Percentiles rank a stretch among this genome's conserved stretches.
These are phyloP conservation scores for Tagetes erecta DNA, from an alignment of 129 eudicot genomes.

Conservation along the genomic window DNA sequence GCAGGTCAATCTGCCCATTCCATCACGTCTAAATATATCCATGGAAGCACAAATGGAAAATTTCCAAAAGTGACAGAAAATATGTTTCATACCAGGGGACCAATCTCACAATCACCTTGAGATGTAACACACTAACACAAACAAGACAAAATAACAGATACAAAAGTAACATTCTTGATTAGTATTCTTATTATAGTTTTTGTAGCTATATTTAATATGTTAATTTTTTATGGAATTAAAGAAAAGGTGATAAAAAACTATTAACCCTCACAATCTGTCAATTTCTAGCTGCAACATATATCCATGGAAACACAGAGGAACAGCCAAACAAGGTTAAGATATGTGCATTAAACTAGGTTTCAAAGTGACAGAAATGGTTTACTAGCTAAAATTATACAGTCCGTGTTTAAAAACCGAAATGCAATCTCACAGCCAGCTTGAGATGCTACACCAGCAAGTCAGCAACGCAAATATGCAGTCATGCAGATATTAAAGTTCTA, in stretches of 20 bases:
- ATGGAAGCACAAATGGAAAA: slow-evolving; percentile 1
- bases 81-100: slow-evolving; percentile 16
- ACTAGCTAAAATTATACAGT: neutral
- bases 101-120: slow-evolving; percentile 14
- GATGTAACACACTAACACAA: neutral
- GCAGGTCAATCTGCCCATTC: neutral
- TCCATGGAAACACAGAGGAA: neutral
- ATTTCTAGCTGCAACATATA: slow-evolving; percentile 2
- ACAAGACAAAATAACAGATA: neutral
- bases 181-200: neutral
- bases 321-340: neutral
- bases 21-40: neutral
- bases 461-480: slow-evolving; percentile 16
- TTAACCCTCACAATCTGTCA: neutral
- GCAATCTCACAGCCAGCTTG: slow-evolving; percentile 14
- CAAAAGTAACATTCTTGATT: neutral
- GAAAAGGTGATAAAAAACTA: neutral
- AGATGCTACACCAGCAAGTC: slow-evolving; percentile 17
- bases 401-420: slow-evolving; percentile 14
- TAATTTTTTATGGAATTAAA: neutral
- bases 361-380: slow-evolving; percentile 5
- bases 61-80: slow-evolving; percentile 7
- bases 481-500: neutral
- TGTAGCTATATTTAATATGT: neutral
- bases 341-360: slow-evolving; percentile 7